A percentile compares a stretch with the other conserved stretches of the same genome.
These are phyloP conservation scores for Dictyophora rubrovolvata DNA, from an alignment of 768 basidiomycete species.

Conservation along the genomic window DNA sequence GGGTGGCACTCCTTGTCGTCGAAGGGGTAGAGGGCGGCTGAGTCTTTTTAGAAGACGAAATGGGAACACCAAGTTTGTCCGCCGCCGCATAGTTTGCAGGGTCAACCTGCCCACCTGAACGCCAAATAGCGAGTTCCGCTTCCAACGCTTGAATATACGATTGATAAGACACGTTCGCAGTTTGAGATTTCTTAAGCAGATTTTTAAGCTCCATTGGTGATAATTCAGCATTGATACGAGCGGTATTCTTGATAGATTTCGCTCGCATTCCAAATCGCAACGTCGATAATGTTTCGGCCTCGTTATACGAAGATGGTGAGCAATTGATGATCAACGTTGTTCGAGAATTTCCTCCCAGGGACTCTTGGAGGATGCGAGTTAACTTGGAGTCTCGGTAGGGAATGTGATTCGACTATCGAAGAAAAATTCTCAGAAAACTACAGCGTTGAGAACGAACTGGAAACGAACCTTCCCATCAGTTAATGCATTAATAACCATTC, in stretches of 20 bases:
- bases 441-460: background rate
- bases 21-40: conserved; percentile 50
- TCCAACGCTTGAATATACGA: conserved; percentile 85
- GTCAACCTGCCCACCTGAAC: conserved; percentile 76
- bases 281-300: conserved; percentile 90
- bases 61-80: conserved; percentile 41
- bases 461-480: conserved; percentile 82
- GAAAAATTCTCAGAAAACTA: conserved; percentile 1
- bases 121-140: conserved; percentile 84
- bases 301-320: conserved; percentile 95
- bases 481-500: conserved; percentile 98
- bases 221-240: conserved; percentile 95
- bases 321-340: conserved; percentile 99
- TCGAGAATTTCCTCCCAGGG: conserved; percentile 87
- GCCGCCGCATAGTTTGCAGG: conserved; percentile 70
- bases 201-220: conserved; percentile 94
- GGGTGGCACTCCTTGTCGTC: conserved; percentile 59
- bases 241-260: conserved; percentile 99
- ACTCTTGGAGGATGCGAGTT: conserved; percentile 98
- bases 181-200: conserved; percentile 79
- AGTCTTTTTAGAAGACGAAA: conserved; percentile 33
- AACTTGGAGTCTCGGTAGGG: conserved; percentile 99
- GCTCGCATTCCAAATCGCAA: conserved; percentile 99
- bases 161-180: conserved; percentile 73
- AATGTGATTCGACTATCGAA: conserved; percentile 77